Conservation (phyloP, 1,284 basidiomycete species). For the Pseudozyma sp. region DNA sequence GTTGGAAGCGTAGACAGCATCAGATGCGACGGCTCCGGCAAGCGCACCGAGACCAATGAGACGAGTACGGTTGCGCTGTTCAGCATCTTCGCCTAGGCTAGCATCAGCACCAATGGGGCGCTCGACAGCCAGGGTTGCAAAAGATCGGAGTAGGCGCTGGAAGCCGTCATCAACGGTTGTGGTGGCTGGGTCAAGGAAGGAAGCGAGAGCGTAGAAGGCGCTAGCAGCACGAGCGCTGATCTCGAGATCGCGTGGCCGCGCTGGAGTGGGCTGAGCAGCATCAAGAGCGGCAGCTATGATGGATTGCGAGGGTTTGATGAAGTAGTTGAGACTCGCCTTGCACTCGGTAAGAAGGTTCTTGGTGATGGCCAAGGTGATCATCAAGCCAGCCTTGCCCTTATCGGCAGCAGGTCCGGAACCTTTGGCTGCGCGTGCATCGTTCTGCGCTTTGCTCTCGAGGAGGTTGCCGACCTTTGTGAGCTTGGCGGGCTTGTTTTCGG, state of each 20-base stretch:
- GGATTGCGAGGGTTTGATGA: conserved; percentile 81
- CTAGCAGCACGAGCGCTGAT: conserved; percentile 84
- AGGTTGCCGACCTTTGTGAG: conserved; percentile 85
- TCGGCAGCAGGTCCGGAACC: conserved; percentile 74
- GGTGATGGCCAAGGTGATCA: conserved; percentile 88
- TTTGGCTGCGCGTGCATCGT: conserved; percentile 78
- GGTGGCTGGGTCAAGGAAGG: conserved; percentile 80
- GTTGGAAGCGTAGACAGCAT: conserved; percentile 83
- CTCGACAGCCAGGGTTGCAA: conserved; percentile 74
- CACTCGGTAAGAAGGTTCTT: conserved; percentile 89
- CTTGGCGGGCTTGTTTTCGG: conserved; percentile 88
- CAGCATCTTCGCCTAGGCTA: conserved; percentile 35
- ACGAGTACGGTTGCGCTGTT: conserved; percentile 75
- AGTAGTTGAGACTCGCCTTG: conserved; percentile 83
- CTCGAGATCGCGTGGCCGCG: conserved; percentile 77
- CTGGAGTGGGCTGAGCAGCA: conserved; percentile 71
- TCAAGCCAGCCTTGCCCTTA: conserved; percentile 82
- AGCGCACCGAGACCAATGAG: conserved; percentile 87
- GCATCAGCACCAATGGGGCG: conserved; percentile 25
- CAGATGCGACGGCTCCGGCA: conserved; percentile 83
- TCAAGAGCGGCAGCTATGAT: conserved; percentile 79
- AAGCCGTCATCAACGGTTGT: conserved; percentile 75
- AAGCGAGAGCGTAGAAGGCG: conserved; percentile 91
- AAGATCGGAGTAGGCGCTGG: conserved; percentile 77
- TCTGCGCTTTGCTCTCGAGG: conserved; percentile 80